These are phyloP conservation scores for Cucumis melo DNA, from an alignment of 306 rosid genomes.

Conservation along the genomic window DNA sequence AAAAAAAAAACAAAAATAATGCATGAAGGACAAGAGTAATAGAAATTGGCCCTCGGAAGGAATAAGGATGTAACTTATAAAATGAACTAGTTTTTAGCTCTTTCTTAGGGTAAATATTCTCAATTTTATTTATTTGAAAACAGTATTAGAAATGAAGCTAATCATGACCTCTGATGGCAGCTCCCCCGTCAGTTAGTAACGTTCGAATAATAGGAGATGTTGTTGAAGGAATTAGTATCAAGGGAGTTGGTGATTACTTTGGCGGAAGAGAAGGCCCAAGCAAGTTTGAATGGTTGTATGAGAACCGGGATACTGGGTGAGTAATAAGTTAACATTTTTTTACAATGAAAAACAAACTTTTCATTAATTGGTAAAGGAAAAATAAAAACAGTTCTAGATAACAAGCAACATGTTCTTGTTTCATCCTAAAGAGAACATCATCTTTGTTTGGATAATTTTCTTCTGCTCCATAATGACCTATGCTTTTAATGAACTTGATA, in stretches of 20 bases:
- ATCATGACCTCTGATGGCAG: constrained; percentile 27
- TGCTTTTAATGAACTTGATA: background rate
- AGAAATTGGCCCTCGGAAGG: background rate
- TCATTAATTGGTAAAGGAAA: background rate
- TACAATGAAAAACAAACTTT: background rate
- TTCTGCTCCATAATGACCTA: background rate
- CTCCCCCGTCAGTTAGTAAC: constrained; percentile 78
- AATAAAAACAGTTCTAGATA: background rate
- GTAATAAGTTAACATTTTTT: constrained; percentile 13
- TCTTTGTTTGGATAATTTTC: background rate
- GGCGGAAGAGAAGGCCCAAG: constrained; percentile 99
- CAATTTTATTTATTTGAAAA: background rate
- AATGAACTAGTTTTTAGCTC: background rate
- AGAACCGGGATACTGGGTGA: constrained; percentile 59
- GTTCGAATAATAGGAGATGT: constrained; percentile 71
- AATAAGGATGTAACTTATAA: background rate
- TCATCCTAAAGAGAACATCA: background rate
- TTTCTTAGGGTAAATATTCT: background rate
- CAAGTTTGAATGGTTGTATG: constrained; percentile 88
- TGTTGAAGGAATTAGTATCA: constrained; percentile 63
- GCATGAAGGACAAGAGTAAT: background rate
- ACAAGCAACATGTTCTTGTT: background rate
- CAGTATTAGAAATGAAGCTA: background rate
- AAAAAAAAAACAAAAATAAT: background rate
- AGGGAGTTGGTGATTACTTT: constrained; percentile 89